Percentiles rank a stretch among this genome's conserved stretches.
phyloP scores from a whole-genome alignment of 352 stramenopile species.

The Halophytophthora batemanensis region DNA sequence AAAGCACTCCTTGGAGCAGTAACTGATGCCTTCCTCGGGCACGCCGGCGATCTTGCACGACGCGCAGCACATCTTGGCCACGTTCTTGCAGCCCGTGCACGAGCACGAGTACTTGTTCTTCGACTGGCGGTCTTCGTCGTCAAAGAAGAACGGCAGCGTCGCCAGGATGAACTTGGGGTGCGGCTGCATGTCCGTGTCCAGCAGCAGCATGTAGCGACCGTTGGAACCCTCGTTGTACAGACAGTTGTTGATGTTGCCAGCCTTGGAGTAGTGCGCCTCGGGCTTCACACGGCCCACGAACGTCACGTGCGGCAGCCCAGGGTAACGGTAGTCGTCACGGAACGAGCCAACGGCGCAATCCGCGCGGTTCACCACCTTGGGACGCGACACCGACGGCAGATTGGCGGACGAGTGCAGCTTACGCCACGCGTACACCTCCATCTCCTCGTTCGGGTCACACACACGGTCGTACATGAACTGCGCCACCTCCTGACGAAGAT shows the following conservation, averaged over 20 bases:
- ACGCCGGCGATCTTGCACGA: conserved; percentile 84
- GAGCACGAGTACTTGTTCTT: conserved; percentile 85
- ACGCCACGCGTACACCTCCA: conserved; percentile 86
- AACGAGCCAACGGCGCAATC: conserved; percentile 81
- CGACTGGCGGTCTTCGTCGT: conserved; percentile 71
- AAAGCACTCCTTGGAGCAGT: conserved; percentile 88
- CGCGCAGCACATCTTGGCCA: conserved; percentile 82
- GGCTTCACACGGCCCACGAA: conserved; percentile 81
- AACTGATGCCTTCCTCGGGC: conserved; percentile 80
- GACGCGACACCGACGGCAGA: conserved; percentile 61
- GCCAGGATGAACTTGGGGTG: conserved; percentile 82
- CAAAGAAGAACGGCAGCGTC: conserved; percentile 85
- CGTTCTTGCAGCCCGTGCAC: conserved; percentile 68
- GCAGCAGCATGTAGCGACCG: conserved; percentile 72
- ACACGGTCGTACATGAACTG: conserved; percentile 90
- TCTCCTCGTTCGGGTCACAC: conserved; percentile 82
- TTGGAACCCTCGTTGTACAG: conserved; percentile 86
- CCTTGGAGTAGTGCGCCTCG: conserved; percentile 74
- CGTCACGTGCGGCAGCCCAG: conserved; percentile 70
- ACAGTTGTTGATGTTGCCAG: conserved; percentile 89
- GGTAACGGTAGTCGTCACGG: conserved; percentile 86
- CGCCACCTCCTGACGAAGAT: conserved; percentile 77
- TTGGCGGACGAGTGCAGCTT: conserved; percentile 85
- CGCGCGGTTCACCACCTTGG: conserved; percentile 66
- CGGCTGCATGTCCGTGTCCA: conserved; percentile 87